These are phyloP conservation scores for Solanum paucissectum DNA, from an alignment of 257 asterid species.

Conservation along the genomic window DNA sequence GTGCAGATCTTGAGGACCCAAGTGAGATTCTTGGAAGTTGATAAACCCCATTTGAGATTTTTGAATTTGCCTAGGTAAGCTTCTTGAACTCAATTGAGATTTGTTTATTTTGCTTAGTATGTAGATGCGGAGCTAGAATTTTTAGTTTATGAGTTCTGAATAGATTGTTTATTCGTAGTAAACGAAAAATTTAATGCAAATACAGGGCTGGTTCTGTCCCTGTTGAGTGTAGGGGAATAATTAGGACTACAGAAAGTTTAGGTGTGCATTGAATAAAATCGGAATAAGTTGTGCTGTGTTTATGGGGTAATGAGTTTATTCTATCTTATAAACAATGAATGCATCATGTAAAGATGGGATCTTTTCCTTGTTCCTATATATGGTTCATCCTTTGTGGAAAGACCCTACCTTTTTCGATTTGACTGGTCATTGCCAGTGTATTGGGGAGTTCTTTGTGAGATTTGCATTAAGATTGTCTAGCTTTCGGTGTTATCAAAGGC, in stretches of 20 bases:
- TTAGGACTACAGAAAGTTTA: neutral
- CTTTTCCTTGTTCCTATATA: neutral
- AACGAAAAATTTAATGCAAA: neutral
- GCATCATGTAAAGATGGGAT: neutral
- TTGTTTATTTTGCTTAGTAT: neutral
- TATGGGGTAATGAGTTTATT: neutral
- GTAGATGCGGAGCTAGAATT: neutral
- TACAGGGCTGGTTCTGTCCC: neutral
- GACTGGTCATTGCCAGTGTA: neutral
- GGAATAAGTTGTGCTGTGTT: neutral
- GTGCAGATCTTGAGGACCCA: constrained; percentile 30
- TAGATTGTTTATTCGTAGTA: neutral
- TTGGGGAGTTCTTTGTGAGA: neutral
- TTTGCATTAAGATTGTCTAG: neutral
- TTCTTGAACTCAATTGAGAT: neutral
- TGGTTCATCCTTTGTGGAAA: neutral
- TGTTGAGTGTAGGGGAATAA: neutral
- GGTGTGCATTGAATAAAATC: neutral
- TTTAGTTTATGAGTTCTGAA: neutral
- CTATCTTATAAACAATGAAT: neutral
- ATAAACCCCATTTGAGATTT: constrained; percentile 31
- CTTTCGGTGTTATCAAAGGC: neutral
- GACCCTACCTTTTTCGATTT: neutral
- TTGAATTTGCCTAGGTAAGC: constrained; percentile 36
- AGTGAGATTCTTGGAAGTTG: constrained; percentile 23